Base-by-base conservation (phyloP, 805 yeast genomes). In the Lipomyces oligophaga region DNA sequence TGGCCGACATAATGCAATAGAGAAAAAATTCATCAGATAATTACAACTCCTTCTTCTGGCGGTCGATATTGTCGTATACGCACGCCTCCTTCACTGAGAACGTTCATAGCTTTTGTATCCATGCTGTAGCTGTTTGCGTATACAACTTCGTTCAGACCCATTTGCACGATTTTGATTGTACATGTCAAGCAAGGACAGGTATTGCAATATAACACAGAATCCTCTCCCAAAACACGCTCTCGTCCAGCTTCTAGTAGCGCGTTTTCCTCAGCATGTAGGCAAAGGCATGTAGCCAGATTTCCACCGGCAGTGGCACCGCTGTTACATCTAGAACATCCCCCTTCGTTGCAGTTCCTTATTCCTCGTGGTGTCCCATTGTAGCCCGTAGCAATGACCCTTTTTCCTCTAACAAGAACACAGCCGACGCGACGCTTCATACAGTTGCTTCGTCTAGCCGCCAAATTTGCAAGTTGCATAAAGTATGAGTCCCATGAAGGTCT, bases 381-480 rank as follows among this genome's bases (percentile, higher is more conserved):
- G 0, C 99, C 99, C 0, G 99, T 93, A 2, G 97, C 93, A 21
- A 93, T 75, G 22, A 93, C 95, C 46, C 97, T 72, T 31, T 78
- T 79, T 38, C 85, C 93, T 43, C 87, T 75, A 2, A 87, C 96
- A 15, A 93, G 77, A 6, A 93, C 97, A 66, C 97, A 90, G 0
- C 99, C 99, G 2, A 93, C 99, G 43, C 95, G 74, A 49, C 99
- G 71, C 65, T 93, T 93, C 97, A 93, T 93, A 69, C 99, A 93
- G 58, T 93, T 93, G 22, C 95, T 82, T 55, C 99, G 72, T 38
- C 81, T 70, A 0, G 98, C 95, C 0, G 98, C 98, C 60, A 93
- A 73, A 56, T 86, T 88, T 0, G 98, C 97, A 49, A 93, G 67
- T 34, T 80, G 72, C 98, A 93, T 93, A 66, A 93, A 93, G 63